Evolutionary conservation across 2,329 filamentous ascomycete species (phyloP), one percentile per base, ranked within the genome.

Genomic region (Pezicula rhizophila): DNA sequence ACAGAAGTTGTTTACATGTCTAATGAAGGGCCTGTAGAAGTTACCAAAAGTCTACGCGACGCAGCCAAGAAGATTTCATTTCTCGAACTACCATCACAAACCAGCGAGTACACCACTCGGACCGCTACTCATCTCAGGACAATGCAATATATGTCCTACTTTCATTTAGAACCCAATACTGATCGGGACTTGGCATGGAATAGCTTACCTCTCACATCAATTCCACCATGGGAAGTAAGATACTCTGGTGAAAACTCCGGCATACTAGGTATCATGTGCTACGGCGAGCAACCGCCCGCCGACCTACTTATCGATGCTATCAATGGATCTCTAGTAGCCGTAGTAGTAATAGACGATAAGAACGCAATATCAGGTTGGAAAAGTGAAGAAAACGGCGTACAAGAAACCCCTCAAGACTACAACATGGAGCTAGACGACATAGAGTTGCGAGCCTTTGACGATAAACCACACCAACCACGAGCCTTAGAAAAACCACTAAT

Each of bases 141-240:
- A 5, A 89, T 92, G 84, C 85, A 90, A 57, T 80, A 76, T n/a
- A 83, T 89, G 75, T 84, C 86, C 0, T 92, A 91, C 58, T 89
- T 92, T 59, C 88, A 92, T 61, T 55, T 71, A 8, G 60, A 66
- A 15, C 42, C 51, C 35, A 47, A 25, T 42, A 57, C 38, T 44
- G 57, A 51, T 50, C 51, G 50, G 3, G n/a, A 37, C 45, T 38
- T 53, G 52, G 54, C 46, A 43, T 64, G 61, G 40, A 87, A 82
- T 45, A 51, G 72, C 0, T 70, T 68, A 0, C 77, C 85, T 0
- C 66, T 91, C 8, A 78, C 78, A 1, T 68, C 70, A 0, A 57
- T 76, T 7, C 64, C 73, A 0, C 87, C 87, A 0, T 83, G 80
- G 74, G 67, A 79, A 34, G 78, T 90, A 20, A 68, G 66, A 4